Base-by-base conservation (phyloP, 2,329 filamentous ascomycete species). In the Nigrograna mackinnonii region DNA sequence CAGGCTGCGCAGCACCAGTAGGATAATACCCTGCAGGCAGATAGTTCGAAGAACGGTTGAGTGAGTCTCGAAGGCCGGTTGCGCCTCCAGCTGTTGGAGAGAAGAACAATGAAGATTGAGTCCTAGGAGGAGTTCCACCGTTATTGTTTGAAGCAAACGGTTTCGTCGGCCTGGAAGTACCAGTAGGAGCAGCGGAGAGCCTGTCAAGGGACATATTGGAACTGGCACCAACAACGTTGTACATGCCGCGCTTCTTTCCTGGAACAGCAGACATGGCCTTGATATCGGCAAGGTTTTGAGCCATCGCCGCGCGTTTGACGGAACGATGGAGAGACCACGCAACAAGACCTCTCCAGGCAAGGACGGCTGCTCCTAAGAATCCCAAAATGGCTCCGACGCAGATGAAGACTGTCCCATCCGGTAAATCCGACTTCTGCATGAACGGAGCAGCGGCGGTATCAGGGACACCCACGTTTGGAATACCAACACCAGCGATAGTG, bases 371-470 rank as follows among this genome's bases (percentile, higher is more conserved):
- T 9, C 84, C 89, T 50, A 96, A 82, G 52, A 91, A 86, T 13
- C 89, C 94, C 5, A 99, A 80, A 20, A 90, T 86, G 19, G 91
- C 87, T 34, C 94, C 94, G 1, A 97, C 94, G 17, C 85, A 87
- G 58, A 99, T 99, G 73, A 99, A 99, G 45, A 99, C 87, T 4
- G 92, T 96, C 41, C 94, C 94, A 60, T 97, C 88, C 2, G 94
- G 94, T 9, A 91, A 77, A 39, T 73, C 85, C 1, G 91, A 95
- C 59, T 86, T 84, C 62, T 91, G 86, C 89, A 97, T 96, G 66
- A 89, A 99, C 13, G 92, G 91, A 4, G 94, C 94, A 60, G 86
- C 82, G 28, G 81, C 78, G 3, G 89, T 96, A 19, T 91, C 87
- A 6, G 94, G 94, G 3, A 97, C 85, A 19, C 83, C 80, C 4